Conservation (phyloP, 139 green algal genomes). For the Trebouxia sp. region DNA sequence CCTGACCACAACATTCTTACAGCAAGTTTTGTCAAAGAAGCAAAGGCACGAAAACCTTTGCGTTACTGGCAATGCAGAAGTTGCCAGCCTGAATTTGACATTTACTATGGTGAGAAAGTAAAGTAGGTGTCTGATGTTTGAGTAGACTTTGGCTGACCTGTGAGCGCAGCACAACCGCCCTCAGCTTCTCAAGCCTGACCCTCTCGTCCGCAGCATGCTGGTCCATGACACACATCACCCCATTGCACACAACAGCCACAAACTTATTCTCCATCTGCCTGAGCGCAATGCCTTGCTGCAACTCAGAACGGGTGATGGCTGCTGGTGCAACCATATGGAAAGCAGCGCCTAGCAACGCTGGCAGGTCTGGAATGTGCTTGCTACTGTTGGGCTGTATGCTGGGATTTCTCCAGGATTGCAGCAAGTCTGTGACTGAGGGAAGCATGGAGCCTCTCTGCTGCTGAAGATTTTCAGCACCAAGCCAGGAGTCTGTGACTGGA, state of each 20-base stretch:
- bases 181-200: constrained; percentile 67
- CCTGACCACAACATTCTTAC: too few species aligned
- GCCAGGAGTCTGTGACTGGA: background rate
- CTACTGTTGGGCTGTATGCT: background rate
- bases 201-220: constrained; percentile 86
- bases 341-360: background rate
- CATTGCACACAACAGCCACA: constrained; percentile 47
- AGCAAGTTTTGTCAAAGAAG: too few species aligned
- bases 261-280: constrained; percentile 68
- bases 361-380: constrained; percentile 1
- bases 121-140: too few species aligned
- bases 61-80: too few species aligned
- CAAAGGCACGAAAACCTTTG: too few species aligned
- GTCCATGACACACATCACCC: constrained; percentile 68
- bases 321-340: constrained; percentile 28
- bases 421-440: background rate
- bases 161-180: constrained; percentile 1
- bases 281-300: constrained; percentile 37
- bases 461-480: too few species aligned
- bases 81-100: too few species aligned
- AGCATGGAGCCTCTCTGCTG: background rate
- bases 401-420: constrained; percentile 37
- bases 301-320: constrained; percentile 26
- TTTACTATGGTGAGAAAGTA: too few species aligned
- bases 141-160: background rate